These are phyloP conservation scores for Senna siamea DNA, from an alignment of 306 rosid genomes.

Conservation along the genomic window DNA sequence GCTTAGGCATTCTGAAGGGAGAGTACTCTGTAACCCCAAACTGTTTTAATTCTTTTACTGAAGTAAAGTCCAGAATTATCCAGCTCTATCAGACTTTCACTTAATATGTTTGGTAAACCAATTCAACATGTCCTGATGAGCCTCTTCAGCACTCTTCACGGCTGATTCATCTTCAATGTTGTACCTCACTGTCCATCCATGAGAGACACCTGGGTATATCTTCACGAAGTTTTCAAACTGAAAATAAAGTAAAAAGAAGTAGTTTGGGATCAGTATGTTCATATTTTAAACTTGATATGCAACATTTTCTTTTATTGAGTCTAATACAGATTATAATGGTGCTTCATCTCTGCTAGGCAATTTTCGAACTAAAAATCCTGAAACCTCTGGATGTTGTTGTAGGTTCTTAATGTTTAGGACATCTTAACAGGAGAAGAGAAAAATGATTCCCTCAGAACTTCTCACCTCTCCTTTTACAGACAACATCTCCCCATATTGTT, in stretches of 20 bases:
- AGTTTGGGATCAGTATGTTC: background rate
- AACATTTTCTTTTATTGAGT: too few species aligned
- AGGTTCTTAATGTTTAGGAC: background rate
- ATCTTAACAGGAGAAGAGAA: background rate
- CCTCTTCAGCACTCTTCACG: conserved; percentile 65
- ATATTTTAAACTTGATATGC: background rate
- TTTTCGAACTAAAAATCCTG: background rate
- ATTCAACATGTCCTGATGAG: conserved; percentile 64
- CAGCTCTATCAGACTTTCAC: conserved; percentile 38
- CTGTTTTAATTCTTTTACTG: too few species aligned
- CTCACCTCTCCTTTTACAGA: conserved; percentile 53
- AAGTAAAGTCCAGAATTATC: too few species aligned
- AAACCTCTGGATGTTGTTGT: background rate
- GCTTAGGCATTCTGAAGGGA: too few species aligned
- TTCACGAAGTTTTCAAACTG: conserved; percentile 66
- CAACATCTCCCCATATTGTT: conserved; percentile 18
- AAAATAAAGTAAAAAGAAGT: background rate
- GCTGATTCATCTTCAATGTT: conserved; percentile 51
- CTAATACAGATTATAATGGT: background rate
- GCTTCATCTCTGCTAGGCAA: background rate
- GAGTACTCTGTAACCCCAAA: too few species aligned
- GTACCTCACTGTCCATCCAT: conserved; percentile 71
- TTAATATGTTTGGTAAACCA: conserved; percentile 61
- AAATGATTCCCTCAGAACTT: conserved; percentile 5
- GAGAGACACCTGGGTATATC: conserved; percentile 59